Conservation (phyloP, 306 rosid genomes). For the Malus fusca region DNA sequence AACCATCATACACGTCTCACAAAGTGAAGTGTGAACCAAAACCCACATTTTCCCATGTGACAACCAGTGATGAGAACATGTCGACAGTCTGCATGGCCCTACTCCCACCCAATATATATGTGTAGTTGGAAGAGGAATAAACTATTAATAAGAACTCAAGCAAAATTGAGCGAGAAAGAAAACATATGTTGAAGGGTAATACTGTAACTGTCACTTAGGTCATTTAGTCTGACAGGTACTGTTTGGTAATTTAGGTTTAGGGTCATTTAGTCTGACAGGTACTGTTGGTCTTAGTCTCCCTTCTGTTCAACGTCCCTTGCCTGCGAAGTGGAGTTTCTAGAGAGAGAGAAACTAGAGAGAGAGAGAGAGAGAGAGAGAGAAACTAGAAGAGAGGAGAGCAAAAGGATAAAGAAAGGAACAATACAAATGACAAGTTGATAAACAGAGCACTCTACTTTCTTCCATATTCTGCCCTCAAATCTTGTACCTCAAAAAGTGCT, state of each 20-base stretch:
- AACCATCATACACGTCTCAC: constrained; percentile 1
- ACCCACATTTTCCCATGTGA: constrained; percentile 22
- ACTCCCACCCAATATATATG: background rate
- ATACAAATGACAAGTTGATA: constrained; percentile 18
- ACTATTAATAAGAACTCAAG: background rate
- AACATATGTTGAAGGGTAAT: constrained; percentile 8
- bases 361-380: constrained; percentile 20
- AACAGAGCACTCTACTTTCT: background rate
- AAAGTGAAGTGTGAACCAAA: background rate
- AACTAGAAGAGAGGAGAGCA: constrained; percentile 7
- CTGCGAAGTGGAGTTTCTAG: constrained; percentile 50
- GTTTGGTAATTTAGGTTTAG: constrained; percentile 44
- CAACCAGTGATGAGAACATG: constrained; percentile 17
- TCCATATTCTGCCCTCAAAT: background rate
- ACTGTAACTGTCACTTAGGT: constrained; percentile 29
- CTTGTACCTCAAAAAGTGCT: background rate
- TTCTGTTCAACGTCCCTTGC: constrained; percentile 61
- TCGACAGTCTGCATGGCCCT: constrained; percentile 9
- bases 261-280: constrained; percentile 29
- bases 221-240: constrained; percentile 30
- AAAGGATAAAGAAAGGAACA: constrained; percentile 43
- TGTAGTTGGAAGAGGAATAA: background rate
- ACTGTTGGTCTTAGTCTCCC: constrained; percentile 48
- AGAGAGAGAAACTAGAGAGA: constrained; percentile 8
- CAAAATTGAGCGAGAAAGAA: background rate